Percentiles rank a stretch among this genome's conserved stretches.
Evolutionary conservation across 805 yeast genomes (phyloP).

Genomic region (Saturnispora besseyi): DNA sequence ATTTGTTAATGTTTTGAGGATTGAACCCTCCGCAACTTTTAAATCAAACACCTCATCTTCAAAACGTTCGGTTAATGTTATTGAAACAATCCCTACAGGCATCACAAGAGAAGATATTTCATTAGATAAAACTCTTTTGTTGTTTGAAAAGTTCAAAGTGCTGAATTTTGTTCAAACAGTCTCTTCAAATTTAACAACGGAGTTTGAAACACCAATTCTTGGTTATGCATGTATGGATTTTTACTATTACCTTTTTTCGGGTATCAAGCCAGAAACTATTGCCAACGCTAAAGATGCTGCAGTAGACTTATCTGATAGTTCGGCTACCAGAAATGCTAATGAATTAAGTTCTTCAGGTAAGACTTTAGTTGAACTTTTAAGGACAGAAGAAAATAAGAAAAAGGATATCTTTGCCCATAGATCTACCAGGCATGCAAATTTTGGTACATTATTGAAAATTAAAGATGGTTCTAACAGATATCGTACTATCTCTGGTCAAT

Average conservation of each 20-base stretch:
- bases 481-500: slow-evolving; percentile 64
- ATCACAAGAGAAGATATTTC: slow-evolving; percentile 61
- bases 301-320: background rate
- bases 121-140: slow-evolving; percentile 43
- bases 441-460: slow-evolving; percentile 77
- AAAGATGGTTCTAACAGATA: slow-evolving; percentile 46
- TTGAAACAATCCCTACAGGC: slow-evolving; percentile 44
- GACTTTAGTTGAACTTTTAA: slow-evolving; percentile 43
- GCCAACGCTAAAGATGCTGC: background rate
- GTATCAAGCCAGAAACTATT: slow-evolving; percentile 36
- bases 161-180: slow-evolving; percentile 65
- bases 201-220: slow-evolving; percentile 52
- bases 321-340: background rate
- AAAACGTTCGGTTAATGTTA: slow-evolving; percentile 19
- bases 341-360: slow-evolving; percentile 11
- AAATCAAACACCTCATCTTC: slow-evolving; percentile 15
- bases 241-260: slow-evolving; percentile 51
- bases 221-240: slow-evolving; percentile 63
- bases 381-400: slow-evolving; percentile 50
- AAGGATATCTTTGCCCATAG: slow-evolving; percentile 17
- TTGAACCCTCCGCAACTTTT: slow-evolving; percentile 52
- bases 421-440: slow-evolving; percentile 66
- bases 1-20: slow-evolving; percentile 67
- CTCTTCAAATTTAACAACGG: slow-evolving; percentile 52
- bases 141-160: slow-evolving; percentile 64